Conservation (phyloP, 2,329 filamentous ascomycete genomes). For the Aspergillus niger region DNA sequence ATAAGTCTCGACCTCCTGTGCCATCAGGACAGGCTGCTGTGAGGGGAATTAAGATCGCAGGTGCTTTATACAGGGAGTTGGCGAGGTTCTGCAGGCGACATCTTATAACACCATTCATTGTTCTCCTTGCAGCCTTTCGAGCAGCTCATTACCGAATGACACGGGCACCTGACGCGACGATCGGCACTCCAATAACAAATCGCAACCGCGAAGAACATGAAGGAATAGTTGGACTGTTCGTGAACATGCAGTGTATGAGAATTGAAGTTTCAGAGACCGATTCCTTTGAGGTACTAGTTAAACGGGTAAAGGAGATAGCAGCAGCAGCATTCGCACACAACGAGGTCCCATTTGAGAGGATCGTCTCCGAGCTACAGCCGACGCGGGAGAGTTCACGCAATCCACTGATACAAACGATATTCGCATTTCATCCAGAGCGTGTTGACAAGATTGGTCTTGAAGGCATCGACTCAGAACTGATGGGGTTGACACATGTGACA, state of each 20-base stretch:
- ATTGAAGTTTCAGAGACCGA: background rate
- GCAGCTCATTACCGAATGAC: conserved; percentile 15
- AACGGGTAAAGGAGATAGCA: background rate
- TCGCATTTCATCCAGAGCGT: conserved; percentile 1
- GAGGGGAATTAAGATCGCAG: background rate
- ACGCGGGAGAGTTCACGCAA: conserved; percentile 1
- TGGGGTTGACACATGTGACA: background rate
- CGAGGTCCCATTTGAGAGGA: conserved; percentile 2
- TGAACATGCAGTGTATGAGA: conserved; percentile 13
- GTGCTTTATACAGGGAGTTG: background rate
- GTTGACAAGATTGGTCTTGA: background rate
- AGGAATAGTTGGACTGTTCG: conserved; percentile 10
- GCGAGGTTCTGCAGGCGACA: background rate
- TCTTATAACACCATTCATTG: conserved; percentile 2
- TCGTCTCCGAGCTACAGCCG: background rate
- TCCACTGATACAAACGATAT: conserved; percentile 1
- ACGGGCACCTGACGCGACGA: conserved; percentile 2
- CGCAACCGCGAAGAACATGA: conserved; percentile 4
- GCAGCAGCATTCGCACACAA: background rate
- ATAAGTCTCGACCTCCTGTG: background rate
- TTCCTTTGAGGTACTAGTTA: conserved; percentile 2
- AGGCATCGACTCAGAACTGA: conserved; percentile 3
- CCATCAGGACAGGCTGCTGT: conserved; percentile 3
- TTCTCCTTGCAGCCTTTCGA: conserved; percentile 5
- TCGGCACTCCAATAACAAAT: conserved; percentile 2